phyloP scores from a whole-genome alignment of 768 basidiomycete genomes.

The Asterophora parasitica region DNA sequence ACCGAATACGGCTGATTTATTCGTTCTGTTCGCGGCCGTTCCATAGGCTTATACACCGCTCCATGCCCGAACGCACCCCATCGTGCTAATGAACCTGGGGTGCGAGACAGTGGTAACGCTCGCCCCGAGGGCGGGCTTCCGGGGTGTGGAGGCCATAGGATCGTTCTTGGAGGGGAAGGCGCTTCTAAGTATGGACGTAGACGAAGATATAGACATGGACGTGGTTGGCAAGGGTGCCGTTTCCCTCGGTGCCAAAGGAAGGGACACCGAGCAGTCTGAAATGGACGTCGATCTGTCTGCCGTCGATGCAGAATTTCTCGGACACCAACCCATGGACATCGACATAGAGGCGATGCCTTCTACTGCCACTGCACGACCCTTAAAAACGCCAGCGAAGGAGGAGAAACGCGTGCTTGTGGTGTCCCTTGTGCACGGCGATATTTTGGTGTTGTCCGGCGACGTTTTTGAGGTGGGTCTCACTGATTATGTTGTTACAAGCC shows the following conservation, averaged over 20 bases:
- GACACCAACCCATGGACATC: too few species aligned
- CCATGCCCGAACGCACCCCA: slow-evolving; percentile 20
- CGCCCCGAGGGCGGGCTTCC: slow-evolving; percentile 19
- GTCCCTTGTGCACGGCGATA: slow-evolving; percentile 41
- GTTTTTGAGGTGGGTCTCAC: slow-evolving; percentile 35
- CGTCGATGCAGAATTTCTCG: background rate
- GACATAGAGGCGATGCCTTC: background rate
- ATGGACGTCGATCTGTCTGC: background rate
- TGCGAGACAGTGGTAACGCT: slow-evolving; percentile 32
- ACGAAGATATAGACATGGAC: slow-evolving; percentile 2
- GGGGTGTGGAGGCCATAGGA: background rate
- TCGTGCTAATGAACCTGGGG: slow-evolving; percentile 34
- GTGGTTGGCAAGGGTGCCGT: too few species aligned
- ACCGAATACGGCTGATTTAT: background rate
- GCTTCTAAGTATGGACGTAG: background rate
- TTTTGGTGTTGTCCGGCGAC: slow-evolving; percentile 35
- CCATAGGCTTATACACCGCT: slow-evolving; percentile 22
- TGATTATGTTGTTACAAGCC: slow-evolving; percentile 1
- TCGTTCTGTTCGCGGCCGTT: background rate
- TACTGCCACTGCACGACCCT: background rate
- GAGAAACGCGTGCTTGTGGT: slow-evolving; percentile 21
- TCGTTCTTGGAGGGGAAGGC: background rate
- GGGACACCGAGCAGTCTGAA: background rate
- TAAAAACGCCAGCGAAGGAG: background rate
- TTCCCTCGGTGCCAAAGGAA: background rate